Base-by-base conservation (phyloP, 305 asterid genomes). In the Solanum chacoense region DNA sequence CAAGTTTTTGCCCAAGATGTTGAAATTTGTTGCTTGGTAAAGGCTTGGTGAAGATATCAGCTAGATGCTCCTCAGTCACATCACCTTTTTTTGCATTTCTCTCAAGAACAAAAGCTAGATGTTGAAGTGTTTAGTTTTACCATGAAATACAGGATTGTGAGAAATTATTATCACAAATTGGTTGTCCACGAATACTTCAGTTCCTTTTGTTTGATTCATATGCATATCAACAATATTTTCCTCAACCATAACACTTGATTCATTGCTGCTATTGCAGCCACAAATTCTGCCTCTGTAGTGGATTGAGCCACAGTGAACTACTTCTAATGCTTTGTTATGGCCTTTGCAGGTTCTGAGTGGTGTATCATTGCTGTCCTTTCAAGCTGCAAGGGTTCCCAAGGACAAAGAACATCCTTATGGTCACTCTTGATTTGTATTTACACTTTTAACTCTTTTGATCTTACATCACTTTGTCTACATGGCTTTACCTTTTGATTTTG, bases 341-440 rank as follows among this genome's bases (percentile, higher is more conserved):
- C 91, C 90, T 73, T 90, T 91, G 87, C 89, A 97, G 99, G 98
- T 97, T n/a, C 92, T 96, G 94, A 97, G 99, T 92, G 97, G 98
- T 11, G 99, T 95, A 90, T 98, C 99, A 73, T 90, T 97, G 95
- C 90, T 93, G 88, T 96, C 99, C 22, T 97, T 94, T 85, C 94
- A 92, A 92, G 99, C 98, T 92, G 96, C 98, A 22, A 94, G 90
- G 93, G 95, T 93, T 69, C 99, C 99, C 6, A 97, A 95, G 96
- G 99, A 97, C 94, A 97, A 97, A 94, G 99, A 97, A 91, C 99
- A 98, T 92, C 99, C 99, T 93, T 96, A 96, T 93, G 99, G 99
- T 98, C 94, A 90, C 95, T 91, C 94, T 95, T 97, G 93, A 93
- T 95, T 96, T 91, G 98, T 94, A 93, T 94, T 95, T 94, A 93